Evolutionary conservation across 495 filamentous ascomycete species (phyloP).

Genomic region (Podospora fimiseda): DNA sequence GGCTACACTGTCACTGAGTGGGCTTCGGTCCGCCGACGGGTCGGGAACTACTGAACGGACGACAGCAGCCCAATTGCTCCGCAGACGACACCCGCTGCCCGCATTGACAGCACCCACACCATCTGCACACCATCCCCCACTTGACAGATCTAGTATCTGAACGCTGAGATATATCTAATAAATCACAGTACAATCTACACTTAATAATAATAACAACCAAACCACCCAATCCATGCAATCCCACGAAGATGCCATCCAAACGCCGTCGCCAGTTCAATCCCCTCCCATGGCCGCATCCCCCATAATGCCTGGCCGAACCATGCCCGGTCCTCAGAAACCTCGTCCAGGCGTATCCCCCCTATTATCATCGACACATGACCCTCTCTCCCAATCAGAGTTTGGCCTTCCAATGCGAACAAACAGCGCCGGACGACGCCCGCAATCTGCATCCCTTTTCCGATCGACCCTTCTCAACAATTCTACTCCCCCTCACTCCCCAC

Average conservation of each 20-base stretch:
- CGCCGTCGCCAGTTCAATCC: constrained; percentile 33
- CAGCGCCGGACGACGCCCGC: constrained; percentile 41
- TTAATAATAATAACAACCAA: not conserved
- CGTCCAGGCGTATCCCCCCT: constrained; percentile 28
- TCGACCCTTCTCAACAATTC: constrained; percentile 33
- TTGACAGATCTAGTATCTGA: no score
- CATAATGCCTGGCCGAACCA: constrained; percentile 15
- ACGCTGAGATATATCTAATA: no score
- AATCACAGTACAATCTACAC: no score
- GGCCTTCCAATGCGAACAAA: constrained; percentile 44
- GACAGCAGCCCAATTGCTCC: constrained; percentile 2
- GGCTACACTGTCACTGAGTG: not conserved
- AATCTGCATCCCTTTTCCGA: constrained; percentile 54
- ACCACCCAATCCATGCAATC: constrained; percentile 35
- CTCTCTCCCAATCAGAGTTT: constrained; percentile 36
- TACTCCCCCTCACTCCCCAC: constrained; percentile 42
- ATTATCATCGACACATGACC: constrained; percentile 12
- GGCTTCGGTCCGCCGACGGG: not conserved
- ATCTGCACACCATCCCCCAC: no score
- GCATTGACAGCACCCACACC: not conserved
- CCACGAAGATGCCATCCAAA: constrained; percentile 34
- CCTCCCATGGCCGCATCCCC: constrained; percentile 37
- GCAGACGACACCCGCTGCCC: not conserved
- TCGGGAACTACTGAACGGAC: not conserved
- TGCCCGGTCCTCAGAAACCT: constrained; percentile 23